Evolutionary conservation across 2,329 filamentous ascomycete species (phyloP).

Genomic region (Pseudogymnoascus sp.): DNA sequence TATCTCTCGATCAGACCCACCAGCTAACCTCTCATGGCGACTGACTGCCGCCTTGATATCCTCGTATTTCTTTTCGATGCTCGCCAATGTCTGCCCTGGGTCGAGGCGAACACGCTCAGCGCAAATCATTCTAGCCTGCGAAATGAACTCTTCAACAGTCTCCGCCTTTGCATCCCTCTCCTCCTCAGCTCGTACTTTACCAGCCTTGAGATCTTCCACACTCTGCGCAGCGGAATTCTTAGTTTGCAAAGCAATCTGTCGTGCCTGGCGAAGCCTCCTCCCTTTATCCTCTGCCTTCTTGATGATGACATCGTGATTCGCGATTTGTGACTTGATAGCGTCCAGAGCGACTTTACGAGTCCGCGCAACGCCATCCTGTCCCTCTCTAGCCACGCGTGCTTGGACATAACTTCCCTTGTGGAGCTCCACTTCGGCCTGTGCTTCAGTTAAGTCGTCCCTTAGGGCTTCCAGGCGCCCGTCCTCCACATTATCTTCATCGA

Average conservation of each 20-base stretch:
- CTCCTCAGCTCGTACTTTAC: slow-evolving; percentile 39
- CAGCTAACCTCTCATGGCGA: slow-evolving; percentile 25
- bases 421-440: slow-evolving; percentile 38
- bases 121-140: slow-evolving; percentile 48
- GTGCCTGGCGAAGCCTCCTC: slow-evolving; percentile 40
- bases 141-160: slow-evolving; percentile 47
- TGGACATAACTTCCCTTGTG: slow-evolving; percentile 51
- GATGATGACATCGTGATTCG: slow-evolving; percentile 37
- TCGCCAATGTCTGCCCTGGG: slow-evolving; percentile 55
- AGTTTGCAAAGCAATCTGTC: slow-evolving; percentile 47
- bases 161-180: slow-evolving; percentile 42
- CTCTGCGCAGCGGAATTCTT: slow-evolving; percentile 56
- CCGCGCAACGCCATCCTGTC: slow-evolving; percentile 36
- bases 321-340: slow-evolving; percentile 35
- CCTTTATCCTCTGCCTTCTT: slow-evolving; percentile 51
- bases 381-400: slow-evolving; percentile 42
- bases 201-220: slow-evolving; percentile 42
- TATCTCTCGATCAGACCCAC: slow-evolving; percentile 60
- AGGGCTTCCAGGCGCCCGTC: slow-evolving; percentile 59
- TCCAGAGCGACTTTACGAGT: slow-evolving; percentile 31
- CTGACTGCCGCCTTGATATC: slow-evolving; percentile 43
- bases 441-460: slow-evolving; percentile 49
- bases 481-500: slow-evolving; percentile 61
- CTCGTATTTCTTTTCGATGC: slow-evolving; percentile 47
- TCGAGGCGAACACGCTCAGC: slow-evolving; percentile 54